Evolutionary conservation across 2,329 filamentous ascomycete genomes (phyloP).

Genomic region (Cladosporium sp.): DNA sequence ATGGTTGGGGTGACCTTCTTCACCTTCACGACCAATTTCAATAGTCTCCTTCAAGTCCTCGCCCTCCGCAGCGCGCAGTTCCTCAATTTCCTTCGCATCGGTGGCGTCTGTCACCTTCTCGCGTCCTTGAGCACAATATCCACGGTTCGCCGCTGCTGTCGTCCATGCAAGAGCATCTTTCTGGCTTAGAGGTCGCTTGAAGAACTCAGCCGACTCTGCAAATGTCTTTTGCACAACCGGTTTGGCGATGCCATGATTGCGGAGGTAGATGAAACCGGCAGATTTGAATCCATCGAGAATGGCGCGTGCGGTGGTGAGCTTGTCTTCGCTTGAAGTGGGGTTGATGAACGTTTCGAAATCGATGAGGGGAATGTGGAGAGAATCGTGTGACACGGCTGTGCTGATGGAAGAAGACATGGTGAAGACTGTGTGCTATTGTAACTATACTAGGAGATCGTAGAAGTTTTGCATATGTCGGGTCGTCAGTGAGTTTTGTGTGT

Average conservation of each 20-base stretch:
- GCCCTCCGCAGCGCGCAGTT: conserved; percentile 44
- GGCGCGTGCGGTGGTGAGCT: conserved; percentile 54
- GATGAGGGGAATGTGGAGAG: conserved; percentile 48
- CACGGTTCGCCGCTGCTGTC: conserved; percentile 47
- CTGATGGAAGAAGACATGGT: neutral
- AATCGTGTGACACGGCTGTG: conserved; percentile 2
- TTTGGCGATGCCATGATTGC: conserved; percentile 65
- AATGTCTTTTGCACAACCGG: conserved; percentile 43
- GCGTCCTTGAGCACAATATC: conserved; percentile 49
- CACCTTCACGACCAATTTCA: conserved; percentile 58
- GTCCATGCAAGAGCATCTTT: conserved; percentile 65
- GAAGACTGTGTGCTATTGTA: neutral
- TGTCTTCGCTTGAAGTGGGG: conserved; percentile 13
- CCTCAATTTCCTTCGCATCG: conserved; percentile 51
- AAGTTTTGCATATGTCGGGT: neutral
- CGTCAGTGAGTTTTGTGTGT: neutral
- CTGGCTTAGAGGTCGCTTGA: conserved; percentile 54
- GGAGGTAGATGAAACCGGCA: conserved; percentile 81
- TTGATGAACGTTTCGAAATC: conserved; percentile 69
- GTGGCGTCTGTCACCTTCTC: conserved; percentile 63
- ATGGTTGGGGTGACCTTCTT: conserved; percentile 65
- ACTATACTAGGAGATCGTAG: neutral
- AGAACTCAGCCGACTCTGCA: conserved; percentile 61
- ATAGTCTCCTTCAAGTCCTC: conserved; percentile 53
- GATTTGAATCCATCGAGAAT: conserved; percentile 78